Percentiles rank a stretch among this genome's conserved stretches.
phyloP scores from a whole-genome alignment of 176 grass and related monocot genomes.

The Neostapfia colusana region DNA sequence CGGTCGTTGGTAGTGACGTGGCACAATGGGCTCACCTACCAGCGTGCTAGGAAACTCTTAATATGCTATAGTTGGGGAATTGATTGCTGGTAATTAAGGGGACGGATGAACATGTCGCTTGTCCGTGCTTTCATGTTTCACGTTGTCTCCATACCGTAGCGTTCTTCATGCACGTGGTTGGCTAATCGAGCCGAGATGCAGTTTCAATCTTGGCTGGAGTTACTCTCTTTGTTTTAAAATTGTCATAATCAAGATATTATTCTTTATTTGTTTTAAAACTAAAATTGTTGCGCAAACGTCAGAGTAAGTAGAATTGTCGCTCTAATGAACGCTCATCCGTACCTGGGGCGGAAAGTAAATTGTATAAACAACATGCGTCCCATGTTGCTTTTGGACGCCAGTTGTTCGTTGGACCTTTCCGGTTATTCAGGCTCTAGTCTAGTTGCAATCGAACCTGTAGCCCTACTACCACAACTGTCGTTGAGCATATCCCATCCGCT shows the following conservation, averaged over 20 bases:
- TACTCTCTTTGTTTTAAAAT: too few relatives aligned
- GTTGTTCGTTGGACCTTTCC: background rate
- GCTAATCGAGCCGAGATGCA: background rate
- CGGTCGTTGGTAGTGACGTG: background rate
- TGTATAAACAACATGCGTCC: slow-evolving; percentile 20
- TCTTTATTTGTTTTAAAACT: too few relatives aligned
- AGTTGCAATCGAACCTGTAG: background rate
- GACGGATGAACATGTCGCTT: background rate
- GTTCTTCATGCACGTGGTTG: slow-evolving; percentile 26
- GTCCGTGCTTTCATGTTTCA: background rate
- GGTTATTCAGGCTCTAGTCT: background rate
- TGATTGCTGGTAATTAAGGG: background rate
- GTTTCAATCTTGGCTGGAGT: slow-evolving; percentile 24
- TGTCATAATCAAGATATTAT: too few relatives aligned
- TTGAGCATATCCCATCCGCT: background rate
- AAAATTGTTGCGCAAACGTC: too few relatives aligned
- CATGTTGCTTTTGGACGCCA: slow-evolving; percentile 31
- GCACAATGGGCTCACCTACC: background rate
- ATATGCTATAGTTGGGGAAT: background rate
- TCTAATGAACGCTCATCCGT: background rate
- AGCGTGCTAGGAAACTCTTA: background rate
- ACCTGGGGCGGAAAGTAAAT: background rate
- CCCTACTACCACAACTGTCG: background rate
- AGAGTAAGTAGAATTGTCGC: too few relatives aligned
- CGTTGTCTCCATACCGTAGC: background rate